Conservation (phyloP, 2,329 filamentous ascomycete genomes). For the Cylindrodendrum hubeiense region DNA sequence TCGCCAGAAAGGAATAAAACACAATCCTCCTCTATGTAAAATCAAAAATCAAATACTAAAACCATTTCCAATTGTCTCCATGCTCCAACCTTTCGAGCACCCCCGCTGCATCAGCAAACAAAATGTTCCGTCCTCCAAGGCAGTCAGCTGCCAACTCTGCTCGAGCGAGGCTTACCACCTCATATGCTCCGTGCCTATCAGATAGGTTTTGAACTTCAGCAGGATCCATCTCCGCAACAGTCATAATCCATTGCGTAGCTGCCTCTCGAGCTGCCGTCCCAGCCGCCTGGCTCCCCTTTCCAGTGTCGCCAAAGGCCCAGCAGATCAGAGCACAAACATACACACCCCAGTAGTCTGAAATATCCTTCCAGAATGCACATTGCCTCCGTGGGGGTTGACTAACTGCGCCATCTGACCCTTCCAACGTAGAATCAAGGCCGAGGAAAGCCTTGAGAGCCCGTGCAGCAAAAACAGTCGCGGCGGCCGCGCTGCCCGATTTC, state of each 20-base stretch:
- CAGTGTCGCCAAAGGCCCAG: conserved; percentile 65
- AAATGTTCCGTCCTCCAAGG: conserved; percentile 59
- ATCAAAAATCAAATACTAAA: conserved; percentile 2
- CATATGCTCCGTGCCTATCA: conserved; percentile 56
- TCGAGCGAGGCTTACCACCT: conserved; percentile 62
- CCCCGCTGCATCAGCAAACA: conserved; percentile 65
- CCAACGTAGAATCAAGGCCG: conserved; percentile 33
- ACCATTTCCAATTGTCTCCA: conserved; percentile 51
- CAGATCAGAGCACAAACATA: conserved; percentile 70
- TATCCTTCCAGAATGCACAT: conserved; percentile 47
- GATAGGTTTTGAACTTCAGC: conserved; percentile 54
- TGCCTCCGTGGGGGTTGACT: conserved; percentile 16
- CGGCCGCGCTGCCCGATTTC: conserved; percentile 57
- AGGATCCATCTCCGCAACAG: conserved; percentile 55
- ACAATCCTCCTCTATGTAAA: conserved; percentile 13
- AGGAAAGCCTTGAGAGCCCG: conserved; percentile 63
- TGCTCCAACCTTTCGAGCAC: conserved; percentile 66
- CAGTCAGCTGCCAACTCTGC: conserved; percentile 63
- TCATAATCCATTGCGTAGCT: conserved; percentile 53
- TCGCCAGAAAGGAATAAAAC: conserved; percentile 2
- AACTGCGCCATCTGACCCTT: conserved; percentile 8
- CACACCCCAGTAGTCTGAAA: conserved; percentile 67
- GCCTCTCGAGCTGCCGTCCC: conserved; percentile 42
- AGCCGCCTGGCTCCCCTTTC: conserved; percentile 33
- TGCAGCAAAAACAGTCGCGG: conserved; percentile 64